Evolutionary conservation across 768 basidiomycete species (phyloP).

Genomic region (Tylopilus subfusipes): DNA sequence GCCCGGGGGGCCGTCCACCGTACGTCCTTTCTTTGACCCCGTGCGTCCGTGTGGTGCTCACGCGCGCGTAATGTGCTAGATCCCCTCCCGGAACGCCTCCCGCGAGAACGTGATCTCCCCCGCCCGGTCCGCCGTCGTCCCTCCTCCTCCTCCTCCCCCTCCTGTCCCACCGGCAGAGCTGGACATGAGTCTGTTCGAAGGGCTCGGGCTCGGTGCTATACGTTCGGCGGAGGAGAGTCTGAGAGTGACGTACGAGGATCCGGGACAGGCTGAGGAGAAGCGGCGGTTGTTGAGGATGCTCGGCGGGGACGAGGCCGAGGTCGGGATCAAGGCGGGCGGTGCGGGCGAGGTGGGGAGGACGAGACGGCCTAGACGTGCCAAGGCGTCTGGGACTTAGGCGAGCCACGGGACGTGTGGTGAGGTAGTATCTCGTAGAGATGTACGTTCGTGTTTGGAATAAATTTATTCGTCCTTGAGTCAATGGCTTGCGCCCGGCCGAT

Average conservation of each 20-base stretch:
- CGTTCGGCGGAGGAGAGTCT: conserved; percentile 42
- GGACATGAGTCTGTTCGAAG: conserved; percentile 30
- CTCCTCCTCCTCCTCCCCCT: conserved; percentile 1
- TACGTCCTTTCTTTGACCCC: conserved; percentile 12
- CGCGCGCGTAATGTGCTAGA: background rate
- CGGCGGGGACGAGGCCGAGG: conserved; percentile 20
- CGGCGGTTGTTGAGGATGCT: conserved; percentile 55
- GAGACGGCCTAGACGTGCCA: conserved; percentile 13
- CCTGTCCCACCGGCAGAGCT: conserved; percentile 17
- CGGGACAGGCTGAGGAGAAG: conserved; percentile 57
- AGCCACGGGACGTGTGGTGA: background rate
- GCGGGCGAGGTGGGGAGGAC: conserved; percentile 1
- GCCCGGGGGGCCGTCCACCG: conserved; percentile 37
- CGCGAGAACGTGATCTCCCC: conserved; percentile 23
- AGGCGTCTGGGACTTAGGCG: conserved; percentile 7
- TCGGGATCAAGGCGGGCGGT: conserved; percentile 14
- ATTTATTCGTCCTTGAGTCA: too few species aligned
- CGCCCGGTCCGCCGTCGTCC: conserved; percentile 1
- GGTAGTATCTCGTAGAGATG: background rate
- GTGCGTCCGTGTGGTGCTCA: background rate
- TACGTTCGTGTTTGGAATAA: background rate
- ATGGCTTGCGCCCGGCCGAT: too few species aligned
- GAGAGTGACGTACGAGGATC: conserved; percentile 67
- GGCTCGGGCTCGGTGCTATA: conserved; percentile 2
- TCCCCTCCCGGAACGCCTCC: conserved; percentile 39